Conservation (phyloP, 2,329 filamentous ascomycete genomes). For the Talaromyces sp. region DNA sequence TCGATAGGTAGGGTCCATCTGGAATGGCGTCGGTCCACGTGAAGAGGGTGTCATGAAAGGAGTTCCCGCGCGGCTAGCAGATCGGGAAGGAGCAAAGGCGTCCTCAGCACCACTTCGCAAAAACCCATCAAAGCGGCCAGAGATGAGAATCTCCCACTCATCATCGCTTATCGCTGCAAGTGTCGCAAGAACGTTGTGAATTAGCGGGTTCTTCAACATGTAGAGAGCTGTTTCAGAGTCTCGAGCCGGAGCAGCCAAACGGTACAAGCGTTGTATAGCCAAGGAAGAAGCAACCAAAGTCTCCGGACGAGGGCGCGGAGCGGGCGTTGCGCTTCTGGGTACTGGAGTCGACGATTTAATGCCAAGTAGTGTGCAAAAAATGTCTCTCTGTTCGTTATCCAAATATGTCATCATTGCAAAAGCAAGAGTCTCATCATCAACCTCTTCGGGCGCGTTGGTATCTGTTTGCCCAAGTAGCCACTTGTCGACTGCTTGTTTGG, state of each 20-base stretch:
- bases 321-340: conserved; percentile 59
- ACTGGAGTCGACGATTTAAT: conserved; percentile 57
- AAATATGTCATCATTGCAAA: conserved; percentile 93
- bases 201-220: conserved; percentile 73
- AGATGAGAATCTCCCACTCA: conserved; percentile 96
- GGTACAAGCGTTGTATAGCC: conserved; percentile 81
- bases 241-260: conserved; percentile 67
- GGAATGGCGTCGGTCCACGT: conserved; percentile 32
- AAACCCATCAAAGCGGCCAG: conserved; percentile 92
- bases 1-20: conserved; percentile 40
- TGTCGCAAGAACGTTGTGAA: conserved; percentile 84
- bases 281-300: conserved; percentile 71
- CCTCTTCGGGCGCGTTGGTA: conserved; percentile 74
- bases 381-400: conserved; percentile 67
- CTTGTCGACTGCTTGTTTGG: conserved; percentile 81
- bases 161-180: conserved; percentile 81
- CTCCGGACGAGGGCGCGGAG: conserved; percentile 63
- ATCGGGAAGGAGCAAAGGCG: conserved; percentile 28
- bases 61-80: conserved; percentile 40
- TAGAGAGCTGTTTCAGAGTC: conserved; percentile 85
- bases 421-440: conserved; percentile 88
- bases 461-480: conserved; percentile 83
- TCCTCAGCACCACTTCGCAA: conserved; percentile 86
- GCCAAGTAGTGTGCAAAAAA: conserved; percentile 76
- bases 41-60: conserved; percentile 33